Conservation (phyloP, 768 basidiomycete species). For the Leccinum pellstonianum region DNA sequence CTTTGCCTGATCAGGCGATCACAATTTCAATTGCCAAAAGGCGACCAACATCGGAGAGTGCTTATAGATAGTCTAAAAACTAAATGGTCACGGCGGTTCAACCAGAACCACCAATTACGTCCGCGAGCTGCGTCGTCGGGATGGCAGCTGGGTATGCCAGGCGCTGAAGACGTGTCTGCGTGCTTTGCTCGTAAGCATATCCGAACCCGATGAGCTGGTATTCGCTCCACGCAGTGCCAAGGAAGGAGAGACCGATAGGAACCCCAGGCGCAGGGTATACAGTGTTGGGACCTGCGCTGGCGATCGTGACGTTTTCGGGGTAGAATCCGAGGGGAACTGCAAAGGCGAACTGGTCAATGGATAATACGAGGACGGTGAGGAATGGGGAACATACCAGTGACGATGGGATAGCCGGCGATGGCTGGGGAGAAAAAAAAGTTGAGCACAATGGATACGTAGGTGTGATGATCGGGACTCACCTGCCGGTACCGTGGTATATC, state of each 20-base stretch:
- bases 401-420: constrained; percentile 36
- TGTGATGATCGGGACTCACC: constrained; percentile 4
- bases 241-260: constrained; percentile 42
- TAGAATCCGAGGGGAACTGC: constrained; percentile 41
- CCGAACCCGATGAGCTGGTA: constrained; percentile 40
- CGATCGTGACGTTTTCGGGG: constrained; percentile 32
- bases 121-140: constrained; percentile 49
- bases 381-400: constrained; percentile 26
- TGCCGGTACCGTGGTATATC: constrained; percentile 20
- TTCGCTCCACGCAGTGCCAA: constrained; percentile 47
- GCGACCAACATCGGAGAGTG: not conserved
- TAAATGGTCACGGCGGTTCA: not conserved
- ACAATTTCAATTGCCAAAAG: not conserved
- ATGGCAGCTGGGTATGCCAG: constrained; percentile 53
- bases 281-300: constrained; percentile 35
- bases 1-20: no score
- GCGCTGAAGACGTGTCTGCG: constrained; percentile 48
- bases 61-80: no score
- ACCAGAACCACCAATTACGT: constrained; percentile 27
- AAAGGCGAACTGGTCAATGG: not conserved
- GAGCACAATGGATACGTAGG: not conserved
- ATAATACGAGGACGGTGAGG: not conserved
- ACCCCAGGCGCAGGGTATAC: constrained; percentile 39
- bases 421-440: constrained; percentile 11
- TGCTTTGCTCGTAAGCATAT: constrained; percentile 54